Evolutionary conservation across 805 yeast genomes (phyloP), one percentile per base, ranked within the genome.

Genomic region (Maudiozyma bulderi): DNA sequence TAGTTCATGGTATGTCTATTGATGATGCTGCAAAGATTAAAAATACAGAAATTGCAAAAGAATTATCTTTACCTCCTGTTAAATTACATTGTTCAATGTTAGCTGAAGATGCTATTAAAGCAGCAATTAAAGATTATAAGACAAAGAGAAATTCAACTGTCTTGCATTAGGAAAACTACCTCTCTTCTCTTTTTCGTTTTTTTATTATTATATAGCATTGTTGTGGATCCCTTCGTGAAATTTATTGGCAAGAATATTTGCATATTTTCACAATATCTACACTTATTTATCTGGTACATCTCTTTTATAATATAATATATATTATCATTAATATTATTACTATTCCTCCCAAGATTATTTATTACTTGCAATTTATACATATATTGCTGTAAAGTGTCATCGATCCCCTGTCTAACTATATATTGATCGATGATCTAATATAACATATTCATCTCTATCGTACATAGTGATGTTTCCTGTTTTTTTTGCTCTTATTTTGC

Each of bases 81-180:
- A 93, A 93, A 68, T 76, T 93, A 60, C 99, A 93, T 67, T 93
- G 99, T 69, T 88, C 96, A 14, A 93, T 93, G 99, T 76, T 93
- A 61, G 99, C 99, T 14, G 99, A 93, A 70, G 99, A 93, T 63
- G 99, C 99, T 46, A 93, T 93, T 69, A 91, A 93, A 76, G 82
- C 90, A 47, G 99, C 99, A 11, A 89, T 93, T 58, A 89, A 87
- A 72, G 98, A 93, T 69, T 93, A 91, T 76, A 82, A 80, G 70
- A 69, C 88, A 46, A 93, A 93, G 82, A 81, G 95, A 69, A 57
- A 52, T 9, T 51, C 64, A 13, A 61, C 60, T 11, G 52, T 50
- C 35, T 40, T 53, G 37, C 55, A 50, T 46, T 50, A 39, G 20
- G 6, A 20, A n/a, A 35, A 33, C 33, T 15, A 30, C n/a, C 6